Conservation (phyloP, 495 filamentous ascomycete genomes). For the Penicillium paxilli region DNA sequence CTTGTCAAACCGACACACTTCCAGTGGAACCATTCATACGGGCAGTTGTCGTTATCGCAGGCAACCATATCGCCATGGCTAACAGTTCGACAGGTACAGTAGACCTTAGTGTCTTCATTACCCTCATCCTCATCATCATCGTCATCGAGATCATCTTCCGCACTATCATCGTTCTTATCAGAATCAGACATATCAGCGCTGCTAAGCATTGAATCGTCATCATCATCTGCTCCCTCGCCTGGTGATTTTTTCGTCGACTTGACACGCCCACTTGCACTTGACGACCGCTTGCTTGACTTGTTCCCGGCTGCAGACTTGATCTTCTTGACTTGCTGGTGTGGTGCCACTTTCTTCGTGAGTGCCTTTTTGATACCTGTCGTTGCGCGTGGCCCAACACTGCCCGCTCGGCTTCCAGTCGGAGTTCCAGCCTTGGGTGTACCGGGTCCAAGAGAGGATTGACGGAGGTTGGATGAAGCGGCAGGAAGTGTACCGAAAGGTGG, state of each 20-base stretch:
- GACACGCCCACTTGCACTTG: constrained; percentile 39
- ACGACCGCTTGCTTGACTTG: constrained; percentile 55
- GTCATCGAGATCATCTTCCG: constrained; percentile 61
- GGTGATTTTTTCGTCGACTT: constrained; percentile 59
- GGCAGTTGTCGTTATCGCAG: constrained; percentile 91
- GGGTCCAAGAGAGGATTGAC: constrained; percentile 80
- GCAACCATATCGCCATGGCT: constrained; percentile 98
- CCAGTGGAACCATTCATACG: constrained; percentile 99
- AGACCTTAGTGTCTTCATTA: constrained; percentile 82
- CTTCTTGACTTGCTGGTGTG: constrained; percentile 61
- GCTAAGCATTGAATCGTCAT: constrained; percentile 60
- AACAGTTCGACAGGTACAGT: constrained; percentile 89
- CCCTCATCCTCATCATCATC: constrained; percentile 81
- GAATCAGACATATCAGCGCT: constrained; percentile 52
- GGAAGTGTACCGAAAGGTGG: constrained; percentile 64
- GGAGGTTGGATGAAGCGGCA: constrained; percentile 67
- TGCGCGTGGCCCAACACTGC: constrained; percentile 67
- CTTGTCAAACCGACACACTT: constrained; percentile 85
- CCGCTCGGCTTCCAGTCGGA: constrained; percentile 61
- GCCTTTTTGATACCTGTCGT: constrained; percentile 47
- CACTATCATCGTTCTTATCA: constrained; percentile 41
- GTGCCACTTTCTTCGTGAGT: constrained; percentile 64
- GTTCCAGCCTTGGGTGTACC: constrained; percentile 82
- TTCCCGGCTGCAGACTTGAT: constrained; percentile 48
- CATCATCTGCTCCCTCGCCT: constrained; percentile 63